phyloP scores from a whole-genome alignment of 768 basidiomycete species.

The Mrakia blollopis region DNA sequence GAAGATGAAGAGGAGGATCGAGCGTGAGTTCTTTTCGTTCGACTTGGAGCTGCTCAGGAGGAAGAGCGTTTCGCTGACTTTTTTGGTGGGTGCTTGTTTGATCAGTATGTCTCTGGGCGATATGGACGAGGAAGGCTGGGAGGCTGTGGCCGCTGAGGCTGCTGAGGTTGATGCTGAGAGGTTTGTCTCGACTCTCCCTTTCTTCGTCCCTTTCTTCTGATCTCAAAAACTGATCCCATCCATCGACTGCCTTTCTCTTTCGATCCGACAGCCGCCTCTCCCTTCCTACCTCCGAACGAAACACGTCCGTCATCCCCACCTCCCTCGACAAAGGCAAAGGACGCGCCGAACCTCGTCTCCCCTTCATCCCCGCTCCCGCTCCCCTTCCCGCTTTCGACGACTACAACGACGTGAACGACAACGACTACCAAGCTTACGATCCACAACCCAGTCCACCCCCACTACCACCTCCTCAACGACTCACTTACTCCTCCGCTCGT shows the following conservation, averaged over 20 bases:
- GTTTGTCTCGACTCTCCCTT: background rate
- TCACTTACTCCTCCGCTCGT: background rate
- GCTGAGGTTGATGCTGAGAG: background rate
- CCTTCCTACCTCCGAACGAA: background rate
- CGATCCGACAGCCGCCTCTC: background rate
- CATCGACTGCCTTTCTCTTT: background rate
- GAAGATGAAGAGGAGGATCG: background rate
- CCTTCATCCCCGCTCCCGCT: background rate
- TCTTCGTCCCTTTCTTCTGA: background rate
- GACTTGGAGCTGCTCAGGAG: background rate
- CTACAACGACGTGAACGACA: background rate
- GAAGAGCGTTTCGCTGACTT: background rate
- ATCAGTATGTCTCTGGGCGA: background rate
- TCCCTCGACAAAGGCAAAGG: conserved; percentile 1
- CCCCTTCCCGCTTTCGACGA: background rate
- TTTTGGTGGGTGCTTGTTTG: background rate
- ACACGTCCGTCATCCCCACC: background rate
- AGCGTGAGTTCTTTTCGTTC: background rate
- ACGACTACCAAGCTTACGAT: background rate
- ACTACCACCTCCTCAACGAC: background rate
- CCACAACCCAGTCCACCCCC: background rate
- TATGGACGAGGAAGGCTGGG: background rate
- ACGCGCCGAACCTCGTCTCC: background rate
- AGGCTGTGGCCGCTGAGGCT: background rate
- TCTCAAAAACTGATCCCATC: background rate